Evolutionary conservation across 768 basidiomycete species (phyloP), one percentile per base, ranked within the genome.

Genomic region (Tephrocybe sp.): DNA sequence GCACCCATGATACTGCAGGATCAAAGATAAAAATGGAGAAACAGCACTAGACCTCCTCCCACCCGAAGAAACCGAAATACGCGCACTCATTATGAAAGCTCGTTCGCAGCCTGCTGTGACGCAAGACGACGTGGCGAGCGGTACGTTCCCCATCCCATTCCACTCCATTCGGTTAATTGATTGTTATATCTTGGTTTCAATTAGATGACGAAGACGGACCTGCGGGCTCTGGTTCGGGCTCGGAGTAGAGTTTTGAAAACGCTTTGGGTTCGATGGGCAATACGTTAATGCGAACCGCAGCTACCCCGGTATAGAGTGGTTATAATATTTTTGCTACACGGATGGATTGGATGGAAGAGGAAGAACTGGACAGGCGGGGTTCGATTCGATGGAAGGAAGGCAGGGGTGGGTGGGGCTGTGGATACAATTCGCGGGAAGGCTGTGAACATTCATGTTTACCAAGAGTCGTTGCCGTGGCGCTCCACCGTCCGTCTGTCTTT

Each of bases 11-110:
- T 36, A 5, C 10, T 49, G 18, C 57, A 91, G 88, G 50, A 81
- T 91, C 62, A 82, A 80, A 60, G 82, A 92, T 67, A 86, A 84
- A 71, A 72, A 82, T 47, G 82, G 82, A 18, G 73, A 80, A 24
- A 76, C 76, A 2, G 74, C 75, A 0, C 37, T 76, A 13, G 83
- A 88, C 54, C 64, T 85, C 8, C 65, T 91, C 9, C 73, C 77
- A 12, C 62, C 64, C 2, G 71, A 75, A 22, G 85, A 86, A 55
- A 64, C 64, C n/a, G 74, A 76, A 24, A 75, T 80, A 16, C 66
- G 71, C 27, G 63, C 59, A 1, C 66, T 83, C 36, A 71, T 91
- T 49, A 70, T 76, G 48, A 80, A 81, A 56, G 62, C 76, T 4
- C 74, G 82, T 54, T 82, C 78, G 4, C 63, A 77, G 54, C 68